Evolutionary conservation across 1,284 basidiomycete genomes (phyloP), one percentile per base, ranked within the genome.

Genomic region (Moesziomyces sp.): DNA sequence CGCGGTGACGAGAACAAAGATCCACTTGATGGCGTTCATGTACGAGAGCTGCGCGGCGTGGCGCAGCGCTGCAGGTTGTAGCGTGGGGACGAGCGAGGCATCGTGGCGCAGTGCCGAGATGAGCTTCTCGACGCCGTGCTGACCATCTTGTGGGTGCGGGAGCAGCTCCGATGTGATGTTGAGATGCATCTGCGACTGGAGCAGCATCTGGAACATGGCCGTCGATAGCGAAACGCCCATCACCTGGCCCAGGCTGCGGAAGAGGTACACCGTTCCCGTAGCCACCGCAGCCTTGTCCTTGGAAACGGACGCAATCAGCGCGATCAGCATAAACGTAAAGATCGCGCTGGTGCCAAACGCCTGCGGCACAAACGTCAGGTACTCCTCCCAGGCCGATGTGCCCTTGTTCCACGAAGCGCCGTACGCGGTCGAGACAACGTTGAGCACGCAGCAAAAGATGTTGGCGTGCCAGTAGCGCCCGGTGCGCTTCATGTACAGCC

Each of bases 1-100:
- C 88, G 87, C 81, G 90, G 91, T 88, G 5, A 91, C 90, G 78
- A 90, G 90, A 65, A 92, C 88, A 86, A 97, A 98, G 55, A 96
- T 93, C 70, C 89, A 89, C 77, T 89, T 90, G 76, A 97, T 87
- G 49, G 93, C 92, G 76, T 89, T 88, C 51, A 90, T 89, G 85
- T 97, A 98, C 0, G 93, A 92, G 69, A 89, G 87, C 54, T 92
- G 88, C 0, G 94, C 96, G 43, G 90, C 90, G 70, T 88, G 85
- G 77, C 87, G 88, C 53, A 90, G 81, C 40, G 84, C 78, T 42
- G 89, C 89, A 11, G 90, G 87, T 19, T 62, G 24, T 38, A 98
- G 88, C 49, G 86, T 86, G 50, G 89, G 89, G 85, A 98, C 94
- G 62, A 91, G 89, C 44, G 88, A 89, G 13, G 92, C 91, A 51